Conservation (phyloP, 805 yeast species). For the Schwanniomyces yamadae region DNA sequence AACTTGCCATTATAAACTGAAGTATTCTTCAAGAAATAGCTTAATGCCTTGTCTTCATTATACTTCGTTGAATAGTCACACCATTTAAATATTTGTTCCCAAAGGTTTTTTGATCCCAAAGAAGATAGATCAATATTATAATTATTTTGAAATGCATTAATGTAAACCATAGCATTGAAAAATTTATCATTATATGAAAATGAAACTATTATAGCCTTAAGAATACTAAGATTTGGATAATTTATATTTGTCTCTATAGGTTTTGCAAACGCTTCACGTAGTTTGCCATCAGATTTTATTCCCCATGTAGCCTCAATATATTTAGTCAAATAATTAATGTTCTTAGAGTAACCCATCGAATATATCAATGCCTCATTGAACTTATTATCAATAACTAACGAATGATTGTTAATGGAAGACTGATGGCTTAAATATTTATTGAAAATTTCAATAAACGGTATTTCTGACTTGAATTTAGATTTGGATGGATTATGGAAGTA, state of each 20-base stretch:
- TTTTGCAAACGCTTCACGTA: slow-evolving; percentile 5
- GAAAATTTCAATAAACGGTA: slow-evolving; percentile 20
- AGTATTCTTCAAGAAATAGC: slow-evolving; percentile 22
- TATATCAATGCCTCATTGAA: slow-evolving; percentile 29
- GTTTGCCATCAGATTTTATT: slow-evolving; percentile 22
- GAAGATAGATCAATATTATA: slow-evolving; percentile 23
- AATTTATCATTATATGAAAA: slow-evolving; percentile 32
- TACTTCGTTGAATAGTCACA: slow-evolving; percentile 33
- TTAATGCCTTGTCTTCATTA: slow-evolving; percentile 26
- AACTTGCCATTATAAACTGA: slow-evolving; percentile 3
- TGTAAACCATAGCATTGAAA: slow-evolving; percentile 31
- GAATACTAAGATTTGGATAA: slow-evolving; percentile 23
- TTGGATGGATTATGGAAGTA: slow-evolving; percentile 18
- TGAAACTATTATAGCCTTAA: slow-evolving; percentile 31
- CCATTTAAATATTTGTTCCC: slow-evolving; percentile 41
- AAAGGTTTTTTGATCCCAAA: slow-evolving; percentile 22
- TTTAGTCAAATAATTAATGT: slow-evolving; percentile 18
- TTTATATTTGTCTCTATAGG: slow-evolving; percentile 13
- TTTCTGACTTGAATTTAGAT: slow-evolving; percentile 16
- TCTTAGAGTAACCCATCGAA: slow-evolving; percentile 29
- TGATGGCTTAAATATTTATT: slow-evolving; percentile 19
- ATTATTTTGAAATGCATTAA: slow-evolving; percentile 34
- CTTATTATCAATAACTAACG: slow-evolving; percentile 16
- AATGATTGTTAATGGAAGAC: slow-evolving; percentile 1
- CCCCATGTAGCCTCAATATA: slow-evolving; percentile 34